phyloP scores from a whole-genome alignment of 2,329 filamentous ascomycete genomes.

The Mycosphaerella sp. region DNA sequence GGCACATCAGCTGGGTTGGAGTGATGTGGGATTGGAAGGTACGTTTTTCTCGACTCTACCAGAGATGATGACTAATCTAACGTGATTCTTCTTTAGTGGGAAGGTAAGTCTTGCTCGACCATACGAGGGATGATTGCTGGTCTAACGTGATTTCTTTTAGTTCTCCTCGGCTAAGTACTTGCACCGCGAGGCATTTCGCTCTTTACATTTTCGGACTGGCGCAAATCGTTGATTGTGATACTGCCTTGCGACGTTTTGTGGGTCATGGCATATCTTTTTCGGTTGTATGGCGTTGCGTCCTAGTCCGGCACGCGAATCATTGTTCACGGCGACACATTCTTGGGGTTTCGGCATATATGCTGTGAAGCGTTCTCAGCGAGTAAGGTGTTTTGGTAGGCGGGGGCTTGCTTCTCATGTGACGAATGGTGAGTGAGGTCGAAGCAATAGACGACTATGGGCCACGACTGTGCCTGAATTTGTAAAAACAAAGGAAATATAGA shows the following conservation, averaged over 20 bases:
- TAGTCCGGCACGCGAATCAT: not conserved
- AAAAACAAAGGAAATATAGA: too few species aligned
- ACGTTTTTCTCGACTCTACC: constrained; percentile 30
- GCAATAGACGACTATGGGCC: too few species aligned
- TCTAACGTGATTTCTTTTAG: constrained; percentile 4
- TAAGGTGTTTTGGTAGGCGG: not conserved
- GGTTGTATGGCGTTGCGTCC: not conserved
- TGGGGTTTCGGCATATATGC: not conserved
- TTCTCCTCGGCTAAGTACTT: constrained; percentile 5
- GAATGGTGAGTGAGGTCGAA: too few species aligned
- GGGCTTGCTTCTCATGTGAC: not conserved
- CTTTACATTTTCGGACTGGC: not conserved
- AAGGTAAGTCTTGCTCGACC: constrained; percentile 47
- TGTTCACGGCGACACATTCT: not conserved
- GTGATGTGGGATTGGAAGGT: constrained; percentile 70
- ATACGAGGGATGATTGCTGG: not conserved
- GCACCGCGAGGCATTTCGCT: too few species aligned
- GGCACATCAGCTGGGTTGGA: constrained; percentile 60
- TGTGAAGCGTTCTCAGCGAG: constrained; percentile 4
- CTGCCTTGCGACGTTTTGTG: not conserved
- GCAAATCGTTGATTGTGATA: not conserved
- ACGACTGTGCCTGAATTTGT: too few species aligned
- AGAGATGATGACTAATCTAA: not conserved
- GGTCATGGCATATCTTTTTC: not conserved
- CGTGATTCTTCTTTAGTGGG: constrained; percentile 38